Conservation (phyloP, 495 filamentous ascomycete species). For the Penicillium taxi region DNA sequence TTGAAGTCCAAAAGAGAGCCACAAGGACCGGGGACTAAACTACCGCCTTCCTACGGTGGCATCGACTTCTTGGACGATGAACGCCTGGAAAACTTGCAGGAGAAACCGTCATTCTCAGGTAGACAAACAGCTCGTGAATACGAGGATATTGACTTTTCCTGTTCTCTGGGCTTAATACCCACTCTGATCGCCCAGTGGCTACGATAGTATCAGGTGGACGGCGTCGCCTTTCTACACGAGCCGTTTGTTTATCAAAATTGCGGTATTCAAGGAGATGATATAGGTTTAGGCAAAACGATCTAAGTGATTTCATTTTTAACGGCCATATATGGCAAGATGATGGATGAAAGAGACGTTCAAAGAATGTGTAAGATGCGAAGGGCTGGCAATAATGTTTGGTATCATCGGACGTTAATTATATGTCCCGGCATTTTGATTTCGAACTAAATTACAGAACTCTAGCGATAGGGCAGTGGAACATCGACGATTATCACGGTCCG, state of each 20-base stretch:
- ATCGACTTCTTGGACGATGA: constrained; percentile 88
- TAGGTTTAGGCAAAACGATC: constrained; percentile 95
- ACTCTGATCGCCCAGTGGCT: constrained; percentile 89
- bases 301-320: constrained; percentile 94
- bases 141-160: constrained; percentile 63
- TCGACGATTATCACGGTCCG: constrained; percentile 72
- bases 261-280: constrained; percentile 88
- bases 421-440: constrained; percentile 82
- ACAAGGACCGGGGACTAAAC: constrained; percentile 61
- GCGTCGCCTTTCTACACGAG: constrained; percentile 79
- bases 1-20: too few relatives aligned
- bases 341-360: constrained; percentile 78
- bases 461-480: constrained; percentile 90
- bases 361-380: constrained; percentile 85
- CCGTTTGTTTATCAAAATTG: constrained; percentile 92
- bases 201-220: constrained; percentile 83
- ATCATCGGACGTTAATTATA: constrained; percentile 77
- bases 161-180: constrained; percentile 77
- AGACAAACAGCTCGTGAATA: constrained; percentile 60
- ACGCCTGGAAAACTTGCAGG: constrained; percentile 49
- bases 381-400: constrained; percentile 54
- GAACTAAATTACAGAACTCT: constrained; percentile 84
- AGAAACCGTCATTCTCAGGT: constrained; percentile 60
- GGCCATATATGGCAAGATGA: constrained; percentile 90
- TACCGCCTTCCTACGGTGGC: constrained; percentile 75